Evolutionary conservation across 1,284 basidiomycete species (phyloP), one percentile per base, ranked within the genome.

Genomic region (Schizophyllum commune): DNA sequence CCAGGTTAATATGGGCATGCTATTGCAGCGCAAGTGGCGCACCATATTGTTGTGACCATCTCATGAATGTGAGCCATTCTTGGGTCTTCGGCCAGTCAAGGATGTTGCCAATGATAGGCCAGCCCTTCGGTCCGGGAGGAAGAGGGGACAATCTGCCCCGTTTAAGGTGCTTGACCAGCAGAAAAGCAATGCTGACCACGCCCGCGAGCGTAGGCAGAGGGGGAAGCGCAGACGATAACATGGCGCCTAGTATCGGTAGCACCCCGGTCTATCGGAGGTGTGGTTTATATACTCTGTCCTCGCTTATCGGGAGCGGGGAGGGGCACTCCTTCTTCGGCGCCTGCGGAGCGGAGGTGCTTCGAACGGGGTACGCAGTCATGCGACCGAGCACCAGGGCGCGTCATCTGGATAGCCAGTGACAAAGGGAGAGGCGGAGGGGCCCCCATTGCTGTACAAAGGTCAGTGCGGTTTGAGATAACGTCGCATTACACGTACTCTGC

Each of bases 1-100:
- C 13, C 4, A 27, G 27, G 5, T 27, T 27, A 27, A 27, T 9
- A 13, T 17, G 9, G 39, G 39, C 17, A 9, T 47, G 4, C 13
- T 9, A 13, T 47, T 17, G 39, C 39, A 47, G 13, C 17, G 39
- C 9, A 47, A 47, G 39, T 47, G 39, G 39, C 64, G 52, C 61
- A 79, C 79, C 77, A 65, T 72, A 79, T 71, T 71, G 71, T 15
- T 73, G 65, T 0, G 72, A 74, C 78, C 78, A 80, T 15, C 74
- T 66, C 19, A 71, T 66, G 58, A 76, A 80, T 5, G 72, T 73
- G 11, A 73, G 60, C 79, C 78, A 81, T 55, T 74, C 70, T 17
- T 74, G 68, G 6, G 65, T 65, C 7, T 68, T 65, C n/a, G 78
- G 78, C 70, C 79, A 74, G 62, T 79, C 75, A 5, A 79, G 66